Percentiles rank a stretch among this genome's conserved stretches.
Conservation (phyloP, 768 basidiomycete genomes). For the Boletus rubropictus region DNA sequence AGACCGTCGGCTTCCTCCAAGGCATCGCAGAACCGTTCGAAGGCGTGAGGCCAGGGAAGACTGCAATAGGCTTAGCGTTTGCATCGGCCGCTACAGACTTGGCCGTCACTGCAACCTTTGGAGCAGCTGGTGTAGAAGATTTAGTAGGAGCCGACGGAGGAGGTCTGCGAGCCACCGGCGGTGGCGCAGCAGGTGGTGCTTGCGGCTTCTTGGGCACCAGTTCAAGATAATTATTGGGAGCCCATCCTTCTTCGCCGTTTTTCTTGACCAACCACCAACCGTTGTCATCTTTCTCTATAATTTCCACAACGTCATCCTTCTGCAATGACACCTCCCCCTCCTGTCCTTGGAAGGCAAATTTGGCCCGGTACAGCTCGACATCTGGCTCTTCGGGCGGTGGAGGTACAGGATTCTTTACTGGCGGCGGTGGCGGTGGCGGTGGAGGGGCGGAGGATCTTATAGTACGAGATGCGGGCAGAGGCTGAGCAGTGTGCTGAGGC, state of each 20-base stretch:
- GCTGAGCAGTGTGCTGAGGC: slow-evolving; percentile 41
- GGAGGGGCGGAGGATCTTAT: slow-evolving; percentile 18
- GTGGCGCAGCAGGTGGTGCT: slow-evolving; percentile 61
- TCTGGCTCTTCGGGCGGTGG: slow-evolving; percentile 58
- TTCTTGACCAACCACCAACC: slow-evolving; percentile 99
- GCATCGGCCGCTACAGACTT: slow-evolving; percentile 50
- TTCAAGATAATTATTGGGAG: slow-evolving; percentile 90
- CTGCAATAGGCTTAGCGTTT: slow-evolving; percentile 72
- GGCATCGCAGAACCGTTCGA: slow-evolving; percentile 65
- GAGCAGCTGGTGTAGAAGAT: slow-evolving; percentile 29
- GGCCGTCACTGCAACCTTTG: slow-evolving; percentile 32
- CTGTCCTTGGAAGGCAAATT: slow-evolving; percentile 90
- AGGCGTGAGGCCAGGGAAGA: slow-evolving; percentile 71
- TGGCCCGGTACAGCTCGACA: slow-evolving; percentile 74
- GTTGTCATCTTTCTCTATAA: slow-evolving; percentile 88
- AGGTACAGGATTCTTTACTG: slow-evolving; percentile 41
- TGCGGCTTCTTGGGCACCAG: slow-evolving; percentile 63
- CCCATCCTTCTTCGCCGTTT: slow-evolving; percentile 82
- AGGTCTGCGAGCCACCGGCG: slow-evolving; percentile 50
- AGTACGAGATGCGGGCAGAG: slow-evolving; percentile 45
- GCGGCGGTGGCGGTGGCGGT: slow-evolving; percentile 33
- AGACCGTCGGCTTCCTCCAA: slow-evolving; percentile 58
- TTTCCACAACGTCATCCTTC: slow-evolving; percentile 90
- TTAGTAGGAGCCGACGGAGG: slow-evolving; percentile 42
- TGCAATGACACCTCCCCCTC: slow-evolving; percentile 84